phyloP scores from a whole-genome alignment of 2,329 filamentous ascomycete species.

The Lasiodiplodia sp. region DNA sequence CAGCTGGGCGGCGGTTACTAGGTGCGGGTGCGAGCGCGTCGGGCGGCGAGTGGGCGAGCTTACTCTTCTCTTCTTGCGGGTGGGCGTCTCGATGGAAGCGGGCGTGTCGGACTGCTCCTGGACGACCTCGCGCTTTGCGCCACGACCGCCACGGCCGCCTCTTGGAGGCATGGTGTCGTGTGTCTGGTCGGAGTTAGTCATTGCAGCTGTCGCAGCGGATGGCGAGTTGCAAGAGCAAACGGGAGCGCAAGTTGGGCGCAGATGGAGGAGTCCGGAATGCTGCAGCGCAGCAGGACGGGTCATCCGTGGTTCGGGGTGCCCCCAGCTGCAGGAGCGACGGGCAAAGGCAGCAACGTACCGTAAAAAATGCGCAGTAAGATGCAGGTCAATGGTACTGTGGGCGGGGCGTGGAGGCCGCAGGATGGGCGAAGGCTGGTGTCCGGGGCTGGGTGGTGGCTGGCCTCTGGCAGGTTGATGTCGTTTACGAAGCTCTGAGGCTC shows the following conservation, averaged over 20 bases:
- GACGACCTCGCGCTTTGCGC: constrained; percentile 30
- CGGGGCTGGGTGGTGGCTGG: constrained; percentile 27
- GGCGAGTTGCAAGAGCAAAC: neutral
- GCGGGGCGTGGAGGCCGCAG: neutral
- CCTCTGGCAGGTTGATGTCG: constrained; percentile 5
- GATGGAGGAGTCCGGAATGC: constrained; percentile 30
- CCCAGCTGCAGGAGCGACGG: constrained; percentile 29
- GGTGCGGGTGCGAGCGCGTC: neutral
- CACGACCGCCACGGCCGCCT: constrained; percentile 29
- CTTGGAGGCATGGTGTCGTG: constrained; percentile 24
- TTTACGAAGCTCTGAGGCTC: constrained; percentile 30
- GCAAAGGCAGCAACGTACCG: constrained; percentile 40
- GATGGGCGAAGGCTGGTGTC: neutral
- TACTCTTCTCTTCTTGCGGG: constrained; percentile 56
- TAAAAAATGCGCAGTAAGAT: neutral
- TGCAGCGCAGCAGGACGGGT: constrained; percentile 43
- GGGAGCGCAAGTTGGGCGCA: neutral
- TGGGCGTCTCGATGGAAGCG: constrained; percentile 57
- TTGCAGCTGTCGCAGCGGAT: neutral
- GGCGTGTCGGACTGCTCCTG: constrained; percentile 50
- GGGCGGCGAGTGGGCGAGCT: constrained; percentile 32
- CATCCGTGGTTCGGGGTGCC: constrained; percentile 36
- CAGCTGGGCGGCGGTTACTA: constrained; percentile 37
- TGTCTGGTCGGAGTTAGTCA: neutral
- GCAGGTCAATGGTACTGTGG: constrained; percentile 34